Percentiles rank a stretch among this genome's conserved stretches.
phyloP scores from a whole-genome alignment of 257 asterid species.

The Solanum ossicruentum region DNA sequence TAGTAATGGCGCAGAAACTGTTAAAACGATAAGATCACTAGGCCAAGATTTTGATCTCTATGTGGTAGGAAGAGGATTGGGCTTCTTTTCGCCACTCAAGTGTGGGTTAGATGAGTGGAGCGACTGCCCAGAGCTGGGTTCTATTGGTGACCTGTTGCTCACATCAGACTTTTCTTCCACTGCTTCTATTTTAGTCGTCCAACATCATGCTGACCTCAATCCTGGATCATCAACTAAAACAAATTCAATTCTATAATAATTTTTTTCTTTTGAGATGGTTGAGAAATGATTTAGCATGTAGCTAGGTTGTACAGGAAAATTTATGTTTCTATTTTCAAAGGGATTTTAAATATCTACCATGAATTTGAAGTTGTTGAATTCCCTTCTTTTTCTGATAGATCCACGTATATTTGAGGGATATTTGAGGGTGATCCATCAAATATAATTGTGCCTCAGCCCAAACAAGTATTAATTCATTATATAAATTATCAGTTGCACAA shows the following conservation, averaged over 20 bases:
- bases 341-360: background rate
- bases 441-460: too few species aligned
- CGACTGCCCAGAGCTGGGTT: slow-evolving; percentile 16
- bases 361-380: background rate
- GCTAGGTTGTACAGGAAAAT: background rate
- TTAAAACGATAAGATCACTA: background rate
- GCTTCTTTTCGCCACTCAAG: slow-evolving; percentile 7
- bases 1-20: slow-evolving; percentile 11
- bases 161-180: slow-evolving; percentile 14
- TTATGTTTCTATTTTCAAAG: background rate
- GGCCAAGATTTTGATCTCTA: slow-evolving; percentile 7
- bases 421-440: too few species aligned
- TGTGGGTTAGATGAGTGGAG: slow-evolving; percentile 18
- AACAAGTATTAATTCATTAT: too few species aligned
- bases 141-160: slow-evolving; percentile 12
- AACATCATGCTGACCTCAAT: slow-evolving; percentile 1
- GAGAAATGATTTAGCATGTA: background rate
- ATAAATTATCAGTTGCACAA: too few species aligned
- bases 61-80: slow-evolving; percentile 12
- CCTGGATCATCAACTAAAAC: background rate
- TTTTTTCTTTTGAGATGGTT: background rate
- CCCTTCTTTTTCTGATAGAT: too few species aligned
- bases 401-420: too few species aligned
- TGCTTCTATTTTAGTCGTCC: slow-evolving; percentile 13
- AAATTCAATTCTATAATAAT: background rate